Evolutionary conservation across 306 rosid genomes (phyloP), one percentile per base, ranked within the genome.

Genomic region (Prunus armeniaca): DNA sequence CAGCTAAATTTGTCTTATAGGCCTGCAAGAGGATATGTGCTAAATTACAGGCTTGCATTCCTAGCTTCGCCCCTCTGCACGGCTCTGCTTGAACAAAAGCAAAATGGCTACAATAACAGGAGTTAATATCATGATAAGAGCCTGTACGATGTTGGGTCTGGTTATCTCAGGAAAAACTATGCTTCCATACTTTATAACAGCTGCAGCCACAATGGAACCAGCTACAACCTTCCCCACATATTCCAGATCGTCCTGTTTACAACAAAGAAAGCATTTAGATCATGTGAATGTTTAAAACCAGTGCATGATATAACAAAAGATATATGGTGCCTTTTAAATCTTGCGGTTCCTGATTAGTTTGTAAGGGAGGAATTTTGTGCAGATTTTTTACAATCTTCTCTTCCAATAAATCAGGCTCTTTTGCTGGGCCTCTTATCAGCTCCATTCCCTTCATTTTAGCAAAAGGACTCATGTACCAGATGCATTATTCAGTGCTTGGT

Each of bases 101-200:
- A 84, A 62, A 71, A 88, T 73, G 79, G 93, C 90, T 38, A 82
- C 70, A 79, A 89, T 0, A 47, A 87, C 72, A 12, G 97, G 98
- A 82, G 86, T 45, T 41, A 65, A 22, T 72, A 91, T 86, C 83
- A 91, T 86, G 61, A 69, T 4, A 12, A 90, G 85, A 81, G 98
- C 96, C 56, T 76, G 73, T 9, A 76, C 65, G 57, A 94, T 83
- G 78, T 91, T 91, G 69, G 98, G 98, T 76, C 80, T 85, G 3
- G 97, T 89, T 61, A 91, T 89, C 79, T 78, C 87, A 10, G 96
- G 96, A 77, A 86, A 90, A 41, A 87, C 60, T 51, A 81, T 79
- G 66, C 96, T 90, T 19, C 96, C 98, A 79, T 93, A 93, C 85
- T 91, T 91, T 20, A 94, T 81, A 52, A 68, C 76, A 47, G 75